Evolutionary conservation across 306 rosid species (phyloP).

Genomic region (Echinosophora koreensis): DNA sequence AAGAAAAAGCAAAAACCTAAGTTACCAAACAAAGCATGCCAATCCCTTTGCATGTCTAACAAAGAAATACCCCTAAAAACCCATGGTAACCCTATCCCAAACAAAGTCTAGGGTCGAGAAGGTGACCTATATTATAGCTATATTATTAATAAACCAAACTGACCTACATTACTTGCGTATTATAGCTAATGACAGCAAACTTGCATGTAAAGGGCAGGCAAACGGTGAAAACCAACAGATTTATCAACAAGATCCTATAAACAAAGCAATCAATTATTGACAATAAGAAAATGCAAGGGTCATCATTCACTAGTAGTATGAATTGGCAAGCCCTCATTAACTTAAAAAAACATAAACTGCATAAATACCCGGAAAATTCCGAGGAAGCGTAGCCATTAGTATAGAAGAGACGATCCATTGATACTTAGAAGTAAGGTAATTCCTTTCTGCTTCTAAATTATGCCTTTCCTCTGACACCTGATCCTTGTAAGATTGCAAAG

Average conservation of each 20-base stretch:
- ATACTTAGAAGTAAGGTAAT: constrained; percentile 68
- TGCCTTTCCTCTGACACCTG: constrained; percentile 57
- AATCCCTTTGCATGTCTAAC: not conserved
- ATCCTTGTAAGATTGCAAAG: constrained; percentile 73
- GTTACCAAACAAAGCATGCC: not conserved
- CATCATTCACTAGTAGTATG: constrained; percentile 7
- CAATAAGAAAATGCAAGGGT: not conserved
- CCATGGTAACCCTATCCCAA: not conserved
- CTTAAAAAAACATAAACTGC: constrained; percentile 2
- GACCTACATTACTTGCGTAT: not conserved
- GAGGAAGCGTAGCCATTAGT: constrained; percentile 89
- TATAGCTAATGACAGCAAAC: constrained; percentile 27
- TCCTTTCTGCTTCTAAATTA: constrained; percentile 56
- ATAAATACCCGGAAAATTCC: constrained; percentile 78
- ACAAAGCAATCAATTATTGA: constrained; percentile 21
- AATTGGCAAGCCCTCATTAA: constrained; percentile 19
- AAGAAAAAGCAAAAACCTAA: not conserved
- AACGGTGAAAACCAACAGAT: constrained; percentile 34
- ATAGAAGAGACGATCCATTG: constrained; percentile 79
- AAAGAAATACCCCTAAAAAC: not conserved
- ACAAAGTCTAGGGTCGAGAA: not conserved
- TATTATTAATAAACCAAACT: not conserved
- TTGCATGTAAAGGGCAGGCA: constrained; percentile 8
- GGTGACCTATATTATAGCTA: not conserved
- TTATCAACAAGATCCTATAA: constrained; percentile 20